phyloP scores from a whole-genome alignment of 1,284 basidiomycete species.

The Moesziomyces antarcticus region DNA sequence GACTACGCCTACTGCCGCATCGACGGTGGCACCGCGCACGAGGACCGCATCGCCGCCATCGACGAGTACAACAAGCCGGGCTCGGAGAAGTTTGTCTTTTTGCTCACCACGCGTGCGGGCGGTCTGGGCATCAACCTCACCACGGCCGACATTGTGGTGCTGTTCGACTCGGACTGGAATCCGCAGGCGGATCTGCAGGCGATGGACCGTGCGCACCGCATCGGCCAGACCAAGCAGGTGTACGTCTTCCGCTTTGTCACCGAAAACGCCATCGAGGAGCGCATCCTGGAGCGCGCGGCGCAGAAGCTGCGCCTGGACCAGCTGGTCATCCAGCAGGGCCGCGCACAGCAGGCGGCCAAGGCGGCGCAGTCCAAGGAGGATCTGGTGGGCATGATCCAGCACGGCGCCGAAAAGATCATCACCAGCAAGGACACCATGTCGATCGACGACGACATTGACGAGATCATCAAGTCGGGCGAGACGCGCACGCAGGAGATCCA shows the following conservation, averaged over 20 bases:
- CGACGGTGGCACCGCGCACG: slow-evolving; percentile 93
- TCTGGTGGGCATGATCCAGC: slow-evolving; percentile 96
- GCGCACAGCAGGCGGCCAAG: slow-evolving; percentile 73
- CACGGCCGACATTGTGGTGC: slow-evolving; percentile 90
- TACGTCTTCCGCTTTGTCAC: slow-evolving; percentile 99
- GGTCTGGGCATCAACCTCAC: slow-evolving; percentile 98
- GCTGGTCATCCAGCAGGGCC: slow-evolving; percentile 96
- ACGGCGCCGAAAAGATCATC: slow-evolving; percentile 97
- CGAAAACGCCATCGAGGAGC: slow-evolving; percentile 93
- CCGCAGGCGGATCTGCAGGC: slow-evolving; percentile 98
- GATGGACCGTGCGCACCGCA: slow-evolving; percentile 98
- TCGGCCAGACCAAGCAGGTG: slow-evolving; percentile 98
- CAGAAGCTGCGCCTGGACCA: slow-evolving; percentile 96
- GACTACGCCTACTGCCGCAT: slow-evolving; percentile 90
- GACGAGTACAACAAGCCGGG: slow-evolving; percentile 97
- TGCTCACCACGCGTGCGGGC: slow-evolving; percentile 97
- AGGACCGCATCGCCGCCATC: slow-evolving; percentile 93
- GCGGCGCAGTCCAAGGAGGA: slow-evolving; percentile 93
- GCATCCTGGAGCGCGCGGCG: slow-evolving; percentile 94
- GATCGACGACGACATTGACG: slow-evolving; percentile 93
- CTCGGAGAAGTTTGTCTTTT: slow-evolving; percentile 95
- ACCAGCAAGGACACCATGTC: slow-evolving; percentile 75
- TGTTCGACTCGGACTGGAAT: slow-evolving; percentile 99
- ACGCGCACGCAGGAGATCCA: slow-evolving; percentile 88
- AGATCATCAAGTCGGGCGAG: slow-evolving; percentile 82